Evolutionary conservation across 441 rosid species (phyloP), one percentile per base, ranked within the genome.

Genomic region (Croton laevigatus): DNA sequence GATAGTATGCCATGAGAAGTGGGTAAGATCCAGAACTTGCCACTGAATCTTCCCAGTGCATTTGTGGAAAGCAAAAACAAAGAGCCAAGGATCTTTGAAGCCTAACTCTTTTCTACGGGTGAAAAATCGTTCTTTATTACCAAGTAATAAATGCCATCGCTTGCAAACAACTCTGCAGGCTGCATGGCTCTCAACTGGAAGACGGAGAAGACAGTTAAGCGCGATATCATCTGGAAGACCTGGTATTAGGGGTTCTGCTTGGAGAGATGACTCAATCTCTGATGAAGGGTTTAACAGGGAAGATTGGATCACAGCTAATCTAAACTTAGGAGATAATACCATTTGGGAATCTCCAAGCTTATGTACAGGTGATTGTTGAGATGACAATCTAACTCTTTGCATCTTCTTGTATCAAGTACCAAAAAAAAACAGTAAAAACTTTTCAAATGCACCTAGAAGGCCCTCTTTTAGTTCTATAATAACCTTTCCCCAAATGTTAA

Each of bases 221-320:
- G 98, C 89, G 59, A 91, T 80, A 79, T 93, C 98, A 73, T 91
- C 98, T 3, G 97, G 98, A 73, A 93, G 94, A 52, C 97, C 96
- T 0, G 97, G 97, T 62, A 93, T 81, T 12, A 91, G 72, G n/a
- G 93, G 89, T 48, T 89, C 93, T 8, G 81, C 75, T 59, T 60
- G 77, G 14, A 88, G 83, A 49, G 87, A 85, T 61, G 68, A 53
- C 66, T 91, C 97, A 46, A 78, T 51, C 55, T 89, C 90, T 0
- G 76, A 72, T 12, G 94, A 76, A 57, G 84, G 77, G 68, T 76
- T 81, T 19, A 86, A 75, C 69, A 87, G 73, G 11, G 93, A 80
- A 12, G 97, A 82, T 42, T 81, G 89, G 57, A 74, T 61, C 69
- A 78, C 77, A 42, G 91, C 91, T 81, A 93, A 82, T 65, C 94